Evolutionary conservation across 306 rosid species (phyloP).

Genomic region (Acacia confusa): DNA sequence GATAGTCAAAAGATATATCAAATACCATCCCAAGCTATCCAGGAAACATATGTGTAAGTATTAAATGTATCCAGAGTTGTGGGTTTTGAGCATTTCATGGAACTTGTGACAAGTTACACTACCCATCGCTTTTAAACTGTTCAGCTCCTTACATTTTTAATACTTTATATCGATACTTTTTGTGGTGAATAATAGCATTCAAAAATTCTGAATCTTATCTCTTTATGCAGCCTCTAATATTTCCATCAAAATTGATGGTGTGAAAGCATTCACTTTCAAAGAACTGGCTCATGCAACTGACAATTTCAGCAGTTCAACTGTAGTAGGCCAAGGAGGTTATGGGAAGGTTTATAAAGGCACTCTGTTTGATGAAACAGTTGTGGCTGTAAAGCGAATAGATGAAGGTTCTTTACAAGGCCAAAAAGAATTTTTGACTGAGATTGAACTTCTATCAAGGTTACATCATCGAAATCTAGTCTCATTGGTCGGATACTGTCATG

Average conservation of each 20-base stretch:
- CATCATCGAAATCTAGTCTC: constrained; percentile 92
- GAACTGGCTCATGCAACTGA: constrained; percentile 73
- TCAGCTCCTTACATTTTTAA: background rate
- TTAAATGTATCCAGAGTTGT: background rate
- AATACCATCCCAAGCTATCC: constrained; percentile 39
- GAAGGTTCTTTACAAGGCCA: constrained; percentile 91
- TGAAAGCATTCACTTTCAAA: constrained; percentile 64
- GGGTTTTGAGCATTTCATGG: background rate
- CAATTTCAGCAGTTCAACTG: constrained; percentile 55
- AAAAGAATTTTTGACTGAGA: constrained; percentile 90
- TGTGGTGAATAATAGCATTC: background rate
- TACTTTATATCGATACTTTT: background rate
- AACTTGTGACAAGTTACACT: background rate
- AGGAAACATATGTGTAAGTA: constrained; percentile 61
- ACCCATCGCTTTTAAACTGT: background rate
- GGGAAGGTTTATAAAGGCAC: constrained; percentile 90
- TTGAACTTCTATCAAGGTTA: constrained; percentile 79
- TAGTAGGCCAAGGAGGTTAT: constrained; percentile 94
- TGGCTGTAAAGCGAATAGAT: constrained; percentile 86
- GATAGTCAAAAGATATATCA: constrained; percentile 39
- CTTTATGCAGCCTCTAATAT: constrained; percentile 61
- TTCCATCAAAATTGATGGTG: constrained; percentile 69
- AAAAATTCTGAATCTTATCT: constrained; percentile 21
- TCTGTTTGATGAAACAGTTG: constrained; percentile 54
- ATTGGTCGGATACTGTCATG: constrained; percentile 76